These are phyloP conservation scores for Actinomortierella wolfii DNA, from an alignment of 371 early-diverging fungal genomes.

Conservation along the genomic window DNA sequence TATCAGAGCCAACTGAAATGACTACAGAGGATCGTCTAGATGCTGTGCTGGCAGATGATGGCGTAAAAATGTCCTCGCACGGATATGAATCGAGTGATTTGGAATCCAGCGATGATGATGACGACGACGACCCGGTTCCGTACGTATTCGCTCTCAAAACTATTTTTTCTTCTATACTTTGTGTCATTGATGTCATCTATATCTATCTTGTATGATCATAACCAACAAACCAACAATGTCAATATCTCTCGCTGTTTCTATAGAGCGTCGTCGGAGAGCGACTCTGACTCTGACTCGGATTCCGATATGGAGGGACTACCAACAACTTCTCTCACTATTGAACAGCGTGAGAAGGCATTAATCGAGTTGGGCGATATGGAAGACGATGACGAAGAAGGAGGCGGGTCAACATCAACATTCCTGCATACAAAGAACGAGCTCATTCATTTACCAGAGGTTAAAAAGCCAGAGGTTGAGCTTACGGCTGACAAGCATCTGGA, in stretches of 20 bases:
- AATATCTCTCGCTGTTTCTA: too few species aligned
- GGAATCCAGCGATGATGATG: constrained; percentile 34
- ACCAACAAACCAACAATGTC: too few species aligned
- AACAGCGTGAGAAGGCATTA: constrained; percentile 41
- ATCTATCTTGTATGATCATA: too few species aligned
- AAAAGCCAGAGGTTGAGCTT: constrained; percentile 62
- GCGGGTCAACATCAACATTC: constrained; percentile 12
- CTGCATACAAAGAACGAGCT: constrained; percentile 65
- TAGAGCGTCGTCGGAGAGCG: constrained; percentile 10
- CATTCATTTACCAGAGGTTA: constrained; percentile 53
- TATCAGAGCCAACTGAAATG: too few species aligned
- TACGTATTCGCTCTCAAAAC: not conserved
- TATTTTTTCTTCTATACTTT: constrained; percentile 5
- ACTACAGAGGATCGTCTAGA: constrained; percentile 26
- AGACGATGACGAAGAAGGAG: constrained; percentile 42
- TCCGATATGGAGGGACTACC: constrained; percentile 12
- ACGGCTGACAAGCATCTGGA: constrained; percentile 57
- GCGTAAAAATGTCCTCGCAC: constrained; percentile 7
- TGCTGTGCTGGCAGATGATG: constrained; percentile 26
- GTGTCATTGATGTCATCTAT: too few species aligned
- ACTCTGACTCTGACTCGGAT: constrained; percentile 43
- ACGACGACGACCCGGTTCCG: constrained; percentile 23
- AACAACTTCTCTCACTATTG: constrained; percentile 19
- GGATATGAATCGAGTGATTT: constrained; percentile 45
- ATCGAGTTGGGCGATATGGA: constrained; percentile 44